Evolutionary conservation across 164 flowering plant species (phyloP), one percentile per base, ranked within the genome.

Genomic region (Umbellularia californica): DNA sequence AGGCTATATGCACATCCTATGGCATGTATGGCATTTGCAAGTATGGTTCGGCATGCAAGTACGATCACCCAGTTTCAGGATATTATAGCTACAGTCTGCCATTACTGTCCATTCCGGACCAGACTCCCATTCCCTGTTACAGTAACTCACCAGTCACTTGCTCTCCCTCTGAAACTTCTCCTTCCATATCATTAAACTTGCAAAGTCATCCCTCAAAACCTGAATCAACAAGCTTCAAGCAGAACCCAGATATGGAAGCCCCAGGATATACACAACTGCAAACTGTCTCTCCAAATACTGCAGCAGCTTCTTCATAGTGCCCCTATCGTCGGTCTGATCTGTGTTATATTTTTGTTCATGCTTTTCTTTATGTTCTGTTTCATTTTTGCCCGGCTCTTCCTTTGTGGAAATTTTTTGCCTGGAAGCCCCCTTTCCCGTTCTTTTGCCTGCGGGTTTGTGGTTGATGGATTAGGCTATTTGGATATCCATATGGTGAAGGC

Each of bases 41-140:
- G 75, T 89, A 73, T 68, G 98, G 98, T 13, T 84, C 92, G 17
- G 76, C 84, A 9, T 93, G 98, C 85, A 89, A 84, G 83, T 93
- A 74, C 68, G 90, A 90, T 78, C 98, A 91, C 77, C 94, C 94
- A 0, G 63, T 74, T 23, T 35, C 47, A 6, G 86, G 85, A 69
- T 82, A 78, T 73, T 81, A 83, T 58, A 80, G 74, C 77, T 85
- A 85, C 58, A 58, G 78, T 62, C 25, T 84, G 23, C 87, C 84
- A 6, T 27, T 82, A 69, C 55, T 80, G 14, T 72, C 90, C 70
- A 62, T 83, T 2, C 63, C 82, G n/a, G 83, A 84, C 71, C 74
- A 84, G 55, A 55, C 87, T 20, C 51, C 63, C 30, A 58, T 76
- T 30, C 79, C 80, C 73, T 80, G 81, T 72, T 83, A 75, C 19